phyloP scores from a whole-genome alignment of 192 early-diverging fungal species.

The Entophlyctis helioformis region DNA sequence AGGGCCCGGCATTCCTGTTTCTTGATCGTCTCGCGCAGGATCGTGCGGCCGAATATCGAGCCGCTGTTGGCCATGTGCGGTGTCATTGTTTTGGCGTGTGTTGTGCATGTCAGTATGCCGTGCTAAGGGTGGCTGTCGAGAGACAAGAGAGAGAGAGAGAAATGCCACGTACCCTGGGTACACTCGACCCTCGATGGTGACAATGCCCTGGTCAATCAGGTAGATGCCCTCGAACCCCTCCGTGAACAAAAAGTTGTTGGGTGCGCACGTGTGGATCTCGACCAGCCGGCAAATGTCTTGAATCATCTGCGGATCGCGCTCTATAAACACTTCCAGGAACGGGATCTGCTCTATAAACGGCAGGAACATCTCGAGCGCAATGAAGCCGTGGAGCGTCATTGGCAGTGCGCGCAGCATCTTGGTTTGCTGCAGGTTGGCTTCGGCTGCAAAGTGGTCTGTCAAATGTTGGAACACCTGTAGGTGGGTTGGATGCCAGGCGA shows the following conservation, averaged over 20 bases:
- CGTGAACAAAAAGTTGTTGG: conserved; percentile 29
- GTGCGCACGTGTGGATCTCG: conserved; percentile 17
- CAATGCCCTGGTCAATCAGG: conserved; percentile 26
- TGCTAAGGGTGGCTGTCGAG: no score
- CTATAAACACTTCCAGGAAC: conserved; percentile 32
- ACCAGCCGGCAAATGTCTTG: conserved; percentile 36
- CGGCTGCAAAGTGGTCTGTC: conserved; percentile 24
- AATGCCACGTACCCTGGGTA: conserved; percentile 24
- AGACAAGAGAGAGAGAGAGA: no score
- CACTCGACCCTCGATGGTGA: conserved; percentile 31
- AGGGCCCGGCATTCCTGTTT: conserved; percentile 31
- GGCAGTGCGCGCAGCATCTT: conserved; percentile 28
- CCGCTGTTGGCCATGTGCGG: conserved; percentile 9
- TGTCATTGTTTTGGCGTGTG: background rate
- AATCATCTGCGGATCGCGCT: conserved; percentile 27
- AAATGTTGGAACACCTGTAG: conserved; percentile 34
- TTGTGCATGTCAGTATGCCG: background rate
- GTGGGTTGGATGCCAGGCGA: no score
- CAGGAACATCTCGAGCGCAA: conserved; percentile 34
- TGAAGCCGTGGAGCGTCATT: conserved; percentile 29
- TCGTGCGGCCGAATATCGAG: conserved; percentile 27
- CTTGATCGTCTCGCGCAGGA: conserved; percentile 28
- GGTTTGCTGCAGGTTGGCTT: conserved; percentile 18
- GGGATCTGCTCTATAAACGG: conserved; percentile 31
- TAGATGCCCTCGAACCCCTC: conserved; percentile 42